Percentiles rank a stretch among this genome's conserved stretches.
Evolutionary conservation across 169 alveolate genomes (phyloP).

Genomic region (Cryptosporidium viatorum): DNA sequence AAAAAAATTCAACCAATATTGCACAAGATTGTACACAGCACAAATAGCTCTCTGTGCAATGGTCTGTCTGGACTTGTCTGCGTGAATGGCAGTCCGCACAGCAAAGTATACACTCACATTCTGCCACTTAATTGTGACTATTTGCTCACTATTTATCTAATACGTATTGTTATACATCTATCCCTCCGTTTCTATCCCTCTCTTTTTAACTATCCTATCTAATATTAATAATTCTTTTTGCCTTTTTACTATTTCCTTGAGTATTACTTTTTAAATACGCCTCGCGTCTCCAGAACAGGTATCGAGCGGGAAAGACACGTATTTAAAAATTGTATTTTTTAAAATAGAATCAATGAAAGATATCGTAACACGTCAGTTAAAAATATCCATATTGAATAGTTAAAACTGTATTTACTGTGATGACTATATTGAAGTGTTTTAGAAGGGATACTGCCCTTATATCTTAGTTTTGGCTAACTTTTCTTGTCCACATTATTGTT

Average conservation of each 20-base stretch:
- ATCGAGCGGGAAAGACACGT: constrained; percentile 50
- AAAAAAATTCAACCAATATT: constrained; percentile 15
- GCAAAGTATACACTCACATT: constrained; percentile 71
- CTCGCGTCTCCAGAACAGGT: constrained; percentile 10
- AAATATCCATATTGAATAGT: not conserved
- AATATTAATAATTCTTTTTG: constrained; percentile 4
- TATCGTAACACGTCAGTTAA: not conserved
- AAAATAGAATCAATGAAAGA: not conserved
- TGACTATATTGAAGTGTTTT: not conserved
- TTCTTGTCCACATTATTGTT: no score
- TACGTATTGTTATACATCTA: constrained; percentile 40
- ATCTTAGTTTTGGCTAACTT: no score
- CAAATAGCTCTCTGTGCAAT: constrained; percentile 74
- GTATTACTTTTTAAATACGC: not conserved
- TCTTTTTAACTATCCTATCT: constrained; percentile 49
- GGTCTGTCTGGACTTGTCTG: constrained; percentile 77
- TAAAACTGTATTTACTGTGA: not conserved
- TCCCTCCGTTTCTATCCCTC: constrained; percentile 75
- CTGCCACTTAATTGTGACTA: constrained; percentile 73
- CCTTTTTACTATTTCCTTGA: constrained; percentile 1
- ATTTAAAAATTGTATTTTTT: not conserved
- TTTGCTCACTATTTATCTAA: constrained; percentile 64
- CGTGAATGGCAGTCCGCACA: constrained; percentile 78
- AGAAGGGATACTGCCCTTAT: not conserved
- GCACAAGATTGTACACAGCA: constrained; percentile 75